These are phyloP conservation scores for Alloascoidea africana DNA, from an alignment of 805 yeast species.

Conservation along the genomic window DNA sequence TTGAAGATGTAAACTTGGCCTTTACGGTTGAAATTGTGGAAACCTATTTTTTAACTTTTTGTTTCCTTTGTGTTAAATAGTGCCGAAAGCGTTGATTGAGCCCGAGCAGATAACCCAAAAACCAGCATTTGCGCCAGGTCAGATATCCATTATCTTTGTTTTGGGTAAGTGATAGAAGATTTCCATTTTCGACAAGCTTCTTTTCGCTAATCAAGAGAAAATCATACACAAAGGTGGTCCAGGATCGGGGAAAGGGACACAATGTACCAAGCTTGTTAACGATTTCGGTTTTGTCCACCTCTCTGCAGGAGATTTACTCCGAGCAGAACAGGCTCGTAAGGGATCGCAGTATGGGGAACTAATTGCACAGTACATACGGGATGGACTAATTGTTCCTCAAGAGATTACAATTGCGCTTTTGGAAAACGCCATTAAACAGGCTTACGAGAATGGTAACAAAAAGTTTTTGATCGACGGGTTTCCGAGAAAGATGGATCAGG, in stretches of 20 bases:
- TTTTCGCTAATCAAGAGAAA: neutral
- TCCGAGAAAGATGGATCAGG: conserved; percentile 98
- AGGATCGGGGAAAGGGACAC: conserved; percentile 84
- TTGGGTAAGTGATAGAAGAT: neutral
- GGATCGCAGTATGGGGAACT: conserved; percentile 78
- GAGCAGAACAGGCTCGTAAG: conserved; percentile 79
- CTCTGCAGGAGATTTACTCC: conserved; percentile 90
- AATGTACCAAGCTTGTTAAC: conserved; percentile 71
- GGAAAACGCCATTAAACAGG: conserved; percentile 57
- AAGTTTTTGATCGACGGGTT: conserved; percentile 87
- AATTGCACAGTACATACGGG: conserved; percentile 70
- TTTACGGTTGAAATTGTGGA: no score
- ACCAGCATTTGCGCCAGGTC: neutral
- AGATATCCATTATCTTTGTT: neutral
- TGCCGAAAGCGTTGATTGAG: neutral
- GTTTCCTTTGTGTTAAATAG: no score
- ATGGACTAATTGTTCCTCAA: conserved; percentile 90
- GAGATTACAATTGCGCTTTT: conserved; percentile 75
- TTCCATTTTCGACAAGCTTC: neutral
- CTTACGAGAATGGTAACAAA: conserved; percentile 28
- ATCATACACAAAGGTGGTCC: neutral
- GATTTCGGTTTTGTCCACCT: conserved; percentile 77
- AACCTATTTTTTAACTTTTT: no score
- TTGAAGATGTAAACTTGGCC: no score
- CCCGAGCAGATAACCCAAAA: neutral